phyloP scores from a whole-genome alignment of 2,329 filamentous ascomycete genomes.

The Colletotrichum sp. region DNA sequence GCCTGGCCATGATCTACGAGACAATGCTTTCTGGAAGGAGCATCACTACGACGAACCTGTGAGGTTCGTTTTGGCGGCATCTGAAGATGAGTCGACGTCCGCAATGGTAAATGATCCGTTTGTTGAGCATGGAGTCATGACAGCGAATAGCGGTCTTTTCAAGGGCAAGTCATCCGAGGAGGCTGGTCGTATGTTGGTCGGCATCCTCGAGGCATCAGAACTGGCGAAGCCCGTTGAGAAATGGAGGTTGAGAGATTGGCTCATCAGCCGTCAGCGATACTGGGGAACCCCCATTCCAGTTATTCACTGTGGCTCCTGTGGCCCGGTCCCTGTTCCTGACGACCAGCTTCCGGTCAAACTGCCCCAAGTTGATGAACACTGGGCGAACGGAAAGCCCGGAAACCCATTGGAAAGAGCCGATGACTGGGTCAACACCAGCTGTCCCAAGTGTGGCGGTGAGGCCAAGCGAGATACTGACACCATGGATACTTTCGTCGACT shows the following conservation, averaged over 20 bases:
- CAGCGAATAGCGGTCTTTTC: constrained; percentile 68
- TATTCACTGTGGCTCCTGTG: constrained; percentile 79
- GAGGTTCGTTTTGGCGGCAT: constrained; percentile 64
- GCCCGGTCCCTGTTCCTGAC: constrained; percentile 78
- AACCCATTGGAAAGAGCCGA: constrained; percentile 77
- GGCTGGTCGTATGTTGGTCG: constrained; percentile 66
- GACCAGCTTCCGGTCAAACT: constrained; percentile 78
- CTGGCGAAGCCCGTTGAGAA: constrained; percentile 70
- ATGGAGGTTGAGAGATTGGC: constrained; percentile 87
- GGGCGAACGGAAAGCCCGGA: constrained; percentile 71
- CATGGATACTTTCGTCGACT: constrained; percentile 97
- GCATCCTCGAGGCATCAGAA: constrained; percentile 56
- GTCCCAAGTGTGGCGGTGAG: constrained; percentile 73
- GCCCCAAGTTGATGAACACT: constrained; percentile 72
- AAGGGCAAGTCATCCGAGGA: constrained; percentile 67
- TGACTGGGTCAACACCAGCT: constrained; percentile 77
- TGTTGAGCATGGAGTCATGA: constrained; percentile 71
- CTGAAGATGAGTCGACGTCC: constrained; percentile 52
- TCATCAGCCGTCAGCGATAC: constrained; percentile 90
- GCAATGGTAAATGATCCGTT: constrained; percentile 59
- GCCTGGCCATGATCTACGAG: constrained; percentile 81
- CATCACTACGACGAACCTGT: constrained; percentile 68
- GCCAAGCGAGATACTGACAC: constrained; percentile 89
- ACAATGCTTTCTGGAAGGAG: constrained; percentile 80
- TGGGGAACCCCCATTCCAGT: constrained; percentile 94